Base-by-base conservation (phyloP, 768 basidiomycete species). In the Paxillus involutus region DNA sequence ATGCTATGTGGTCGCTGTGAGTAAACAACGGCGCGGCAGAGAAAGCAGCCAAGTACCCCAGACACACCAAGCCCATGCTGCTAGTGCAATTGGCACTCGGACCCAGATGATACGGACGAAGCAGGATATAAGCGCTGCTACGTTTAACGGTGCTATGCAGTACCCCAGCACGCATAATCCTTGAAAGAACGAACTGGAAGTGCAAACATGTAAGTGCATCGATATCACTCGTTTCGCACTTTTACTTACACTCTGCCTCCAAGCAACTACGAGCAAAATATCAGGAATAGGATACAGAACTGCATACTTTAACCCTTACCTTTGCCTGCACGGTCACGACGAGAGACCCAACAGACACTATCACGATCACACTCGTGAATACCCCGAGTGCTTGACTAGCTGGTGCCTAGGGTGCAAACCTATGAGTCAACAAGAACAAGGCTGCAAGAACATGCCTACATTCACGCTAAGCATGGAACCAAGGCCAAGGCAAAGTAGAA, bases 281-380 rank as follows among this genome's bases (percentile, higher is more conserved):
- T 58, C 6, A 29, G 45, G 33, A 17, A 53, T 43, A 44, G 30
- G 29, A 3, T 41, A 42, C 29, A 47, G 32, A 37, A 48, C 5
- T 12, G 12, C 19, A 17, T 26, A 37, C 26, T n/a, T 30, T 32
- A 8, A 26, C 64, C 71, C 30, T 32, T 58, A 89, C 91, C 79
- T 98, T 98, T 14, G 95, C 92, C 71, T 98, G 96, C n/a, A 98
- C 76, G 0, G 96, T 98, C 8, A 98, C 93, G 0, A 89, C 81
- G 30, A 97, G 75, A 13, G 94, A 94, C 5, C 96, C 96, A 12
- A 97, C 65, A 4, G 92, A 93, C 54, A 96, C 88, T 50, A 98
- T 89, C 16, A 90, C 93, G 41, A 98, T 84, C n/a, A 97, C 94
- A 53, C 86, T 88, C 0, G 95, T 95, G 73, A 98, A 98, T 39